Evolutionary conservation across 805 yeast species (phyloP).

Genomic region (Cyberlindnera euphorbiiphila): DNA sequence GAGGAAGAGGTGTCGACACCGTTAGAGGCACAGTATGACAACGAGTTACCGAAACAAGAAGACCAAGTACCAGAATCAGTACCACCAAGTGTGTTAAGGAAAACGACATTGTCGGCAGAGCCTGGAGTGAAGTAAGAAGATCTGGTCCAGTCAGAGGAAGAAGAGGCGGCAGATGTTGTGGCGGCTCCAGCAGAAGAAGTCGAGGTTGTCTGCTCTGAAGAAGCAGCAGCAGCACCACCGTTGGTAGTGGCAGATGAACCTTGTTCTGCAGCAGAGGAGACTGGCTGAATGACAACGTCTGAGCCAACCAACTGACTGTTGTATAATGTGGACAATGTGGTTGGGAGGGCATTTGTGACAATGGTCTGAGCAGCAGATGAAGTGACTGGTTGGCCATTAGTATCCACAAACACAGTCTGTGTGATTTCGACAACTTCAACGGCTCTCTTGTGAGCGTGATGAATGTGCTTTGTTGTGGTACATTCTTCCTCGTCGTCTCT

Average conservation of each 20-base stretch:
- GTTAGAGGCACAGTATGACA: slow-evolving; percentile 77
- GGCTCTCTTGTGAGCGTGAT: slow-evolving; percentile 55
- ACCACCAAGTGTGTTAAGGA: slow-evolving; percentile 89
- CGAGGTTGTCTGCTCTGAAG: slow-evolving; percentile 21
- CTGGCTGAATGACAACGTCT: slow-evolving; percentile 1
- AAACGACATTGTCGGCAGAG: slow-evolving; percentile 63
- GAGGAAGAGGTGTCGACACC: slow-evolving; percentile 70
- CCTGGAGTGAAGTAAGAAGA: slow-evolving; percentile 73
- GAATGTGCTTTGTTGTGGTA: slow-evolving; percentile 35
- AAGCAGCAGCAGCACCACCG: slow-evolving; percentile 15
- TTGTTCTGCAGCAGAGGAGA: slow-evolving; percentile 8
- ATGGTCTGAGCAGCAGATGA: slow-evolving; percentile 29
- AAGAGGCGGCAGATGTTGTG: slow-evolving; percentile 29
- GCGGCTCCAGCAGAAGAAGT: slow-evolving; percentile 31
- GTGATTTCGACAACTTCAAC: slow-evolving; percentile 70
- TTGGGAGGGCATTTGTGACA: slow-evolving; percentile 26
- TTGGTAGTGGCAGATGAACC: slow-evolving; percentile 10
- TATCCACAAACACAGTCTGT: slow-evolving; percentile 69
- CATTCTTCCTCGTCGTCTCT: slow-evolving; percentile 36
- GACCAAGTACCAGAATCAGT: slow-evolving; percentile 89
- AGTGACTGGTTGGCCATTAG: slow-evolving; percentile 40
- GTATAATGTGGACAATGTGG: slow-evolving; percentile 23
- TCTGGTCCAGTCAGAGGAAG: slow-evolving; percentile 64
- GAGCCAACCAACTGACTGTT: slow-evolving; percentile 13
- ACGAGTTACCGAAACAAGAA: slow-evolving; percentile 82